These are phyloP conservation scores for Biscutella auriculata DNA, from an alignment of 441 rosid genomes.

Conservation along the genomic window DNA sequence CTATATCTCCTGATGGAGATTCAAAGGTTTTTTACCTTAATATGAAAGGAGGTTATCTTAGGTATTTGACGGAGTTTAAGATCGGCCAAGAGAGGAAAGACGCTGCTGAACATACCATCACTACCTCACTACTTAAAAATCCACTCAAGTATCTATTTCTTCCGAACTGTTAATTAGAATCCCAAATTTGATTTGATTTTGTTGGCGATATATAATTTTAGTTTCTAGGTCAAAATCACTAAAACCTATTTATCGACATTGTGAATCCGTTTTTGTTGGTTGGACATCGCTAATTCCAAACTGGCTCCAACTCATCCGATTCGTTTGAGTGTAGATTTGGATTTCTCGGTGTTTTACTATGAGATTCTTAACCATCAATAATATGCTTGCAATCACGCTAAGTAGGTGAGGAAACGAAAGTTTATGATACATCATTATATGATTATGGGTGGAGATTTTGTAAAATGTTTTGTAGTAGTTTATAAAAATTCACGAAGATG, in stretches of 20 bases:
- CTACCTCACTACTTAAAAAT: no score
- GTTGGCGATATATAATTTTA: neutral
- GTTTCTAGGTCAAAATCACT: neutral
- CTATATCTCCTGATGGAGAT: slow-evolving; percentile 44
- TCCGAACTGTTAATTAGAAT: neutral
- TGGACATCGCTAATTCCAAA: slow-evolving; percentile 41
- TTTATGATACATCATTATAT: neutral
- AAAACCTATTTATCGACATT: no score
- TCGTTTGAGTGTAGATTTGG: slow-evolving; percentile 48
- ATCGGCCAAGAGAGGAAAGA: slow-evolving; percentile 58
- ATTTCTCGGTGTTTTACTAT: slow-evolving; percentile 60
- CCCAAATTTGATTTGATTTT: neutral
- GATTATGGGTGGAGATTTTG: no score
- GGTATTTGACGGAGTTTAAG: slow-evolving; percentile 68
- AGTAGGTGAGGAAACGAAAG: slow-evolving; percentile 34
- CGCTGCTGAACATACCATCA: no score
- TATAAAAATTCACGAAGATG: no score
- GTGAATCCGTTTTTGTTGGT: neutral
- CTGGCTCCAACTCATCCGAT: slow-evolving; percentile 60
- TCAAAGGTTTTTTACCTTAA: slow-evolving; percentile 63
- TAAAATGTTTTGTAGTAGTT: no score
- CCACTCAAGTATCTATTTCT: slow-evolving; percentile 47
- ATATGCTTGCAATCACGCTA: slow-evolving; percentile 59
- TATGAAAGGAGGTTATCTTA: slow-evolving; percentile 66
- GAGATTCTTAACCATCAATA: slow-evolving; percentile 59